phyloP scores from a whole-genome alignment of 2,329 filamentous ascomycete genomes.

The Emergomyces orientalis region DNA sequence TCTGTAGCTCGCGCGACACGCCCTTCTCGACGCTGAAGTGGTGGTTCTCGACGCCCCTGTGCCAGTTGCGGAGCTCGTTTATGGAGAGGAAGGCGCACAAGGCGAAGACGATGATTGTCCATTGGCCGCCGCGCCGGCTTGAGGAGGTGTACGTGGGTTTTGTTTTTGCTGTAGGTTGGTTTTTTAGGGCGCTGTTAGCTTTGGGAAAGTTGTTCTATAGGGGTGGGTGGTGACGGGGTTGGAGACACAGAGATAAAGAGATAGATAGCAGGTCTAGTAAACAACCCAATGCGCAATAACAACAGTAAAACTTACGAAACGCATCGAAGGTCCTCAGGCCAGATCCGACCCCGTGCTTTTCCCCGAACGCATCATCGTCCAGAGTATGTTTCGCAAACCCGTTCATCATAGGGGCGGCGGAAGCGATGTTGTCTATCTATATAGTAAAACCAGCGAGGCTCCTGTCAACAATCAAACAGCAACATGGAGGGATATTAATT shows the following conservation, averaged over 20 bases:
- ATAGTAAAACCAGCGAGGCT: not conserved
- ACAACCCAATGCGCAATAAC: not conserved
- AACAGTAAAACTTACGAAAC: slow-evolving; percentile 62
- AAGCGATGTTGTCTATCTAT: not conserved
- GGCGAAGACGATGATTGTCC: slow-evolving; percentile 73
- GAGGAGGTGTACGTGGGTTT: slow-evolving; percentile 85
- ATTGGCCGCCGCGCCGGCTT: slow-evolving; percentile 81
- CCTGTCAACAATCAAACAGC: not conserved
- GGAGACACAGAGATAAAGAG: not conserved
- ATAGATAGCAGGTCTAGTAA: not conserved
- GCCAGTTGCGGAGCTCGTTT: slow-evolving; percentile 74
- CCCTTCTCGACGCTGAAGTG: slow-evolving; percentile 91
- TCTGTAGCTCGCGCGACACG: slow-evolving; percentile 74
- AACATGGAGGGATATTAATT: not conserved
- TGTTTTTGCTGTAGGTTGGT: slow-evolving; percentile 62
- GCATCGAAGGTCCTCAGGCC: slow-evolving; percentile 81
- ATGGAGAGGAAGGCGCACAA: slow-evolving; percentile 67
- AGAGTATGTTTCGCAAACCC: slow-evolving; percentile 62
- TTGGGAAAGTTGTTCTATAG: not conserved
- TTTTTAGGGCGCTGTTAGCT: slow-evolving; percentile 6
- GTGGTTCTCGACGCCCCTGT: slow-evolving; percentile 72
- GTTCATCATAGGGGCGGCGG: slow-evolving; percentile 59
- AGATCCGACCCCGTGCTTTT: slow-evolving; percentile 50
- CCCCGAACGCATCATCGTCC: slow-evolving; percentile 71
- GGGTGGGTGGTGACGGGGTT: not conserved